Percentiles rank a stretch among this genome's conserved stretches.
Evolutionary conservation across 176 grass and related monocot species (phyloP).

Genomic region (Aegilops umbellulata): DNA sequence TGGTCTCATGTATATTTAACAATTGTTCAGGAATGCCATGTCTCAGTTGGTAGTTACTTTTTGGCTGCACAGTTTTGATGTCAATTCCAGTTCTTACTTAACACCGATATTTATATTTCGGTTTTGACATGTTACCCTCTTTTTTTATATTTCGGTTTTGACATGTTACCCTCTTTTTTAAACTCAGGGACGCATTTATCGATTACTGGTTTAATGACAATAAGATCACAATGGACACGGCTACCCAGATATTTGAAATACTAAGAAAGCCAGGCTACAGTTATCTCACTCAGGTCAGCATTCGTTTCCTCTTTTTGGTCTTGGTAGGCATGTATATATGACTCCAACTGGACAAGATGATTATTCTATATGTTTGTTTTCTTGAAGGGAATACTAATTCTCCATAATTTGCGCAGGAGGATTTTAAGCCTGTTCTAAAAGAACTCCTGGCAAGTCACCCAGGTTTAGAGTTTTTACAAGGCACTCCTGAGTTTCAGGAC

Average conservation of each 20-base stretch:
- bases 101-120: neutral
- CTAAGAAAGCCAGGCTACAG: constrained; percentile 66
- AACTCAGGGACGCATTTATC: constrained; percentile 88
- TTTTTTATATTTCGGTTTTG: constrained; percentile 22
- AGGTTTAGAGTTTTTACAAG: constrained; percentile 98
- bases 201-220: constrained; percentile 96
- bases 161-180: constrained; percentile 9
- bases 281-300: constrained; percentile 74
- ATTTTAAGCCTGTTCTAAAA: constrained; percentile 89
- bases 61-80: neutral
- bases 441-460: constrained; percentile 95
- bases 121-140: constrained; percentile 22
- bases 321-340: neutral
- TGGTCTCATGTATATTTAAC: neutral
- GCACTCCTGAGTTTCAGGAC: constrained; percentile 99
- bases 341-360: neutral
- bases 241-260: constrained; percentile 88
- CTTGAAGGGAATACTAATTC: neutral
- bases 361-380: neutral
- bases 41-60: neutral
- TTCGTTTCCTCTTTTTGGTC: constrained; percentile 19
- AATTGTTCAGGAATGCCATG: neutral
- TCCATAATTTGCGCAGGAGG: constrained; percentile 63
- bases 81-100: neutral
- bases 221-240: constrained; percentile 84